A percentile compares a stretch with the other conserved stretches of the same genome.
These are phyloP conservation scores for Xerophyta viscosa DNA, from an alignment of 106 monocot genomes.

Conservation along the genomic window DNA sequence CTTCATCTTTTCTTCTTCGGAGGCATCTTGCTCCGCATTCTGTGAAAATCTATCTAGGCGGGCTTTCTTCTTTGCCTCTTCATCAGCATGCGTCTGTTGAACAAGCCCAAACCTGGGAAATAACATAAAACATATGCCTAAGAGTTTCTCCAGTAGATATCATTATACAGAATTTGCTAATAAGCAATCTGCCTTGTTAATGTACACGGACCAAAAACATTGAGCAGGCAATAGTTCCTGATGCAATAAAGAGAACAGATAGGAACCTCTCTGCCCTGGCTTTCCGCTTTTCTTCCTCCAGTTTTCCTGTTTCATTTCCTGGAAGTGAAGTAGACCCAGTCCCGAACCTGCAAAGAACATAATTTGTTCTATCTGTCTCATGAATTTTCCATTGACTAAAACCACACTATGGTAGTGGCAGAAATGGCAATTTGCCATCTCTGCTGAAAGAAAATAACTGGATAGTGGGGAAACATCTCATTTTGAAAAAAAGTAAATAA, in stretches of 20 bases:
- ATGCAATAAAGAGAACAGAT: not conserved
- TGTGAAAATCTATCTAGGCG: slow-evolving; percentile 47
- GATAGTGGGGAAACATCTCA: too few species aligned
- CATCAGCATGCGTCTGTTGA: slow-evolving; percentile 15
- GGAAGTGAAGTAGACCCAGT: slow-evolving; percentile 7
- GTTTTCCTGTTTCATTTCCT: slow-evolving; percentile 6
- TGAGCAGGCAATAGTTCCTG: not conserved
- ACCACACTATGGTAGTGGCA: too few species aligned
- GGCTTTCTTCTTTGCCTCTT: slow-evolving; percentile 68
- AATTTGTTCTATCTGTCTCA: not conserved
- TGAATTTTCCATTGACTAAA: not conserved
- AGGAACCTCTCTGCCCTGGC: slow-evolving; percentile 44
- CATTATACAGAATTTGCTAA: not conserved
- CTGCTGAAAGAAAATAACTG: too few species aligned
- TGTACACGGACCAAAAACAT: not conserved
- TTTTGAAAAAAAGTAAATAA: too few species aligned
- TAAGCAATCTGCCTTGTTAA: not conserved
- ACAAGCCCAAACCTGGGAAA: slow-evolving; percentile 38
- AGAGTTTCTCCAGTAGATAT: slow-evolving; percentile 2
- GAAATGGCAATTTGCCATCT: too few species aligned
- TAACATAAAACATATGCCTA: slow-evolving; percentile 1
- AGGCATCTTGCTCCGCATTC: slow-evolving; percentile 12
- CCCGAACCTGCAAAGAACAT: slow-evolving; percentile 31
- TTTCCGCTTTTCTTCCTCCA: slow-evolving; percentile 37
- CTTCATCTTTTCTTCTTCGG: slow-evolving; percentile 72